Percentiles rank a stretch among this genome's conserved stretches.
Conservation (phyloP, 108 stramenopile genomes). For the Fragilaria radians region DNA sequence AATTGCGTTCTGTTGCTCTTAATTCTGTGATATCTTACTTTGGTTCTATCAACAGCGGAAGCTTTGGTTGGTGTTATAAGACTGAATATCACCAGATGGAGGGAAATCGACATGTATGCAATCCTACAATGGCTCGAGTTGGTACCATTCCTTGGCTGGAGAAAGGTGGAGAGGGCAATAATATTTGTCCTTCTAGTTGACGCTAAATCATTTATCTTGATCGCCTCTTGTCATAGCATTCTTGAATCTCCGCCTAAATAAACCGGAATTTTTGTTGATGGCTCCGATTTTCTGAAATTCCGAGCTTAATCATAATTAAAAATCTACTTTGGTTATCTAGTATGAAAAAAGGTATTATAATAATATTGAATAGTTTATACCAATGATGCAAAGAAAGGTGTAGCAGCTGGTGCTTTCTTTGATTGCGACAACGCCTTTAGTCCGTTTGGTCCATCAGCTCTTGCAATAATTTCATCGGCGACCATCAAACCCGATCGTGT, state of each 20-base stretch:
- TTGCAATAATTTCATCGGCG: constrained; percentile 90
- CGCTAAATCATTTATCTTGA: too few relatives aligned
- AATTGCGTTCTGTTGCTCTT: constrained; percentile 60
- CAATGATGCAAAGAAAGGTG: neutral
- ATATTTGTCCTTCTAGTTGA: neutral
- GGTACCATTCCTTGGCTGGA: constrained; percentile 46
- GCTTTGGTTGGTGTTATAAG: constrained; percentile 80
- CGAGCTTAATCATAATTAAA: too few relatives aligned
- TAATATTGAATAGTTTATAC: too few relatives aligned
- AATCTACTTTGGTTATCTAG: too few relatives aligned
- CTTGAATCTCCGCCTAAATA: too few relatives aligned
- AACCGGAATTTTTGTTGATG: too few relatives aligned
- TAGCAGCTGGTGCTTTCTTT: constrained; percentile 7
- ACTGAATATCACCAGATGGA: constrained; percentile 38
- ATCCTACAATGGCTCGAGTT: constrained; percentile 35
- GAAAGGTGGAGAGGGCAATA: neutral
- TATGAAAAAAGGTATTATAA: too few relatives aligned
- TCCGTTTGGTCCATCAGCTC: constrained; percentile 76
- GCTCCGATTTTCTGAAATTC: too few relatives aligned
- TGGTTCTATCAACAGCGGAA: constrained; percentile 74
- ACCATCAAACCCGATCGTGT: constrained; percentile 91
- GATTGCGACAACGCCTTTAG: constrained; percentile 36
- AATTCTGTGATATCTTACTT: constrained; percentile 77
- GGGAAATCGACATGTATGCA: constrained; percentile 8
- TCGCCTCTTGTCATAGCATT: too few relatives aligned